Base-by-base conservation (phyloP, 352 stramenopile genomes). In the Phytophthora ramorum region DNA sequence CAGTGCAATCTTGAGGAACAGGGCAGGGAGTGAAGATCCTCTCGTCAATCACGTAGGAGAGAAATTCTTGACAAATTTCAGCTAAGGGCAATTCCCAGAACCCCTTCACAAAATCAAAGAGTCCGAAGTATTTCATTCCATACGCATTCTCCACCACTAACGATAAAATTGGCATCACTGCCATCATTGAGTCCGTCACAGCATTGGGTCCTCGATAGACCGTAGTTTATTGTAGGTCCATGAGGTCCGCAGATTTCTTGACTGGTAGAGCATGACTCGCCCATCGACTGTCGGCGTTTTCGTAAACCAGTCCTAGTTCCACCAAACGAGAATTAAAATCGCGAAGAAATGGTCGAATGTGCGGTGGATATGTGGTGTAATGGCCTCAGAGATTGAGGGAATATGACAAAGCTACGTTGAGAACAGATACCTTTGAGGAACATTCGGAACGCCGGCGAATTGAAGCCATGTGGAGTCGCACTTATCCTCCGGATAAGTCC, bases 41-140 rank as follows among this genome's bases (percentile, higher is more conserved):
- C 22, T 40, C 35, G 47, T 71, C 47, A 12, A 56, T 71, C 35
- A 58, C 50, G 24, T 67, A 71, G 4, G 63, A 71, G 7, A 66
- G 48, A 3, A 35, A 54, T 40, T 66, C 53, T 20, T 53, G 55
- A 40, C 55, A 54, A 10, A 34, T 13, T 24, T 55, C 24, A 17
- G 46, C 20, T 24, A 19, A 16, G 3, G 17, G 45, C 47, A 22
- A 17, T 22, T 63, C 32, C 19, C 32, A 52, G 16, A 63, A 63
- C 2, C 52, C 52, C 10, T 46, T 48, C 17, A 30, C 24, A 40
- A 59, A 48, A 12, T 49, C 37, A 24, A 54, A 62, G 17, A 53
- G 13, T 44, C 41, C 44, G 37, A 53, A 62, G 7, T 16, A 13
- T 40, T 10, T 40, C 30, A 53, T 41, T 24, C 44, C 54, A 20